phyloP scores from a whole-genome alignment of 257 asterid genomes.

The Scutellaria minor region DNA sequence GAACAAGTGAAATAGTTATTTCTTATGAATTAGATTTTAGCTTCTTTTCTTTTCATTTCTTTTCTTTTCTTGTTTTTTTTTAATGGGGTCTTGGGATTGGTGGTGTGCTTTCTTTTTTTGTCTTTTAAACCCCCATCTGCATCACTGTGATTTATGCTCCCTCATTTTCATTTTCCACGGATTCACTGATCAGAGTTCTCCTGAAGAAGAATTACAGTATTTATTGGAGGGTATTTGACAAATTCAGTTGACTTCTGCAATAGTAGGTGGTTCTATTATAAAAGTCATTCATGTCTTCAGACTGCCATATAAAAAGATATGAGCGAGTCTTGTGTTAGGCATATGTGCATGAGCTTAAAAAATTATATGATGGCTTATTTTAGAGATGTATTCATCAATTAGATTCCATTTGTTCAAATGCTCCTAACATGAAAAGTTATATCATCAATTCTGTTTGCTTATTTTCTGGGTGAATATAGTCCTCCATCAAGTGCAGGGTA shows the following conservation, averaged over 20 bases:
- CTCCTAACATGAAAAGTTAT: not conserved
- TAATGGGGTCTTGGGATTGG: too few species aligned
- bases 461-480: too few species aligned
- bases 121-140: not conserved
- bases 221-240: slow-evolving; percentile 1
- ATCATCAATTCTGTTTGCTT: too few species aligned
- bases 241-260: not conserved
- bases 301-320: too few species aligned
- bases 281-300: too few species aligned
- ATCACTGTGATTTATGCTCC: slow-evolving; percentile 19
- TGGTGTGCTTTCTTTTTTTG: not conserved
- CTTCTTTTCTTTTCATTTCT: slow-evolving; percentile 3
- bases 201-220: not conserved
- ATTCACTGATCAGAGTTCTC: not conserved
- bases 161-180: slow-evolving; percentile 18
- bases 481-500: too few species aligned
- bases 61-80: too few species aligned
- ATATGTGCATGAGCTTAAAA: slow-evolving; percentile 7
- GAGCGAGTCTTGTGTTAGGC: not conserved
- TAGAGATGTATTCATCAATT: not conserved
- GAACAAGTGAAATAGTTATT: slow-evolving; percentile 2
- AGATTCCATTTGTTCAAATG: not conserved
- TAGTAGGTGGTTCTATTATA: too few species aligned
- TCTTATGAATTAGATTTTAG: not conserved
- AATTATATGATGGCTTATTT: not conserved